Evolutionary conservation across 2,329 filamentous ascomycete species (phyloP), one percentile per base, ranked within the genome.

Genomic region (Penicillium sp.): DNA sequence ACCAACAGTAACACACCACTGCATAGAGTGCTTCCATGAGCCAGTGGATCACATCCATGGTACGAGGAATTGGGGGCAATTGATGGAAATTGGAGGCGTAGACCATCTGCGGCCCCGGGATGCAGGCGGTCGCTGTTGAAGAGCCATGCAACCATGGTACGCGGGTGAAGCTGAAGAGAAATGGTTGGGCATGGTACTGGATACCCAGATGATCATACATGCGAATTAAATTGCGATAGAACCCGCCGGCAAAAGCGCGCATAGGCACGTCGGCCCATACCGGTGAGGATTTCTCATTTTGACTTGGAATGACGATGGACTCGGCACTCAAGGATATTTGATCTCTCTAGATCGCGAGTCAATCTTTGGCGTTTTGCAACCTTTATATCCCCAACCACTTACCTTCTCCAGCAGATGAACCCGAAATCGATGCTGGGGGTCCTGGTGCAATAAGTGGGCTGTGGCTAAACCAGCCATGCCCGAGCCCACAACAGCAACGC

Each of bases 131-230:
- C 11, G 35, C 12, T 9, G n/a, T 39, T 2, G 32, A 47, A 36
- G 42, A 38, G 16, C 39, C 35, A n/a, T 18, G 35, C 14, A 33
- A 41, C 12, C 31, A 41, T 5, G 30, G 31, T n/a, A 37, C 40
- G 15, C 31, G 43, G 22, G 44, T 66, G 52, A 74, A 80, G 2
- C 77, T 56, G 47, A 79, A 79, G 11, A 22, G 18, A 22, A 22
- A 22, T 5, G 63, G 66, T 37, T 75, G 67, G 9, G 67, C 60
- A 27, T 69, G 66, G 41, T 76, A 74, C 4, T 60, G 58, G 9
- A 80, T 62, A 2, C 63, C 67, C 3, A 81, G 58, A 45, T 76
- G 64, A 16, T 72, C 62, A 54, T 80, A 80, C 70, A 81, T 74
- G 16, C 65, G 62, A 44, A 67, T 69, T 32, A 80, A 58, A 43